A percentile compares a stretch with the other conserved stretches of the same genome.
Conservation (phyloP, 2,329 filamentous ascomycete genomes). For the Parastagonospora avenae region DNA sequence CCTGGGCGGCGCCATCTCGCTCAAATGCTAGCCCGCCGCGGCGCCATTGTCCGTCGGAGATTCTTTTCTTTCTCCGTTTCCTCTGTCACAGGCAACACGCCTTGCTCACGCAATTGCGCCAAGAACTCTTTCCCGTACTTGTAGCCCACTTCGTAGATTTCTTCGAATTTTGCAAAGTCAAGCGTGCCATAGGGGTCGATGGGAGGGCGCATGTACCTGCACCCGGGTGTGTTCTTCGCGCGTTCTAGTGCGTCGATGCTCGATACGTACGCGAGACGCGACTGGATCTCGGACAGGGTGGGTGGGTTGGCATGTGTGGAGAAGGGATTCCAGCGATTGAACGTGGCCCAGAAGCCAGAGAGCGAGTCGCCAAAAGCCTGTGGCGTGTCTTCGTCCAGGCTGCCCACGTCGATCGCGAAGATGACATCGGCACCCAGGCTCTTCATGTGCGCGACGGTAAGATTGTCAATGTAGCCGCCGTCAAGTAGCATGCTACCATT, state of each 20-base stretch:
- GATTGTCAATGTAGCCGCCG: conserved; percentile 94
- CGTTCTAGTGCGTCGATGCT: conserved; percentile 93
- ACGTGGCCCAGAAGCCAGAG: conserved; percentile 90
- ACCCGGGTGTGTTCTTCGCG: conserved; percentile 88
- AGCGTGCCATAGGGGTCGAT: conserved; percentile 92
- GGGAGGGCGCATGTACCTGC: conserved; percentile 94
- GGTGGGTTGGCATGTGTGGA: conserved; percentile 88
- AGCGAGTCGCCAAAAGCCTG: conserved; percentile 93
- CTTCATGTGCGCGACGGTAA: conserved; percentile 98
- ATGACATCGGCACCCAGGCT: conserved; percentile 89
- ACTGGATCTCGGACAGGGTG: conserved; percentile 94
- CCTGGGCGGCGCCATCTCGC: conserved; percentile 1
- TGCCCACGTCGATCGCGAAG: conserved; percentile 93
- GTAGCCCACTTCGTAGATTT: conserved; percentile 91
- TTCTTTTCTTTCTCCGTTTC: conserved; percentile 59
- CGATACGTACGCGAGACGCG: conserved; percentile 89
- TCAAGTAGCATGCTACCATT: conserved; percentile 97
- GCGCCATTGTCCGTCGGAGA: conserved; percentile 58
- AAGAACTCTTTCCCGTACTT: conserved; percentile 82
- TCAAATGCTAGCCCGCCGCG: conserved; percentile 53
- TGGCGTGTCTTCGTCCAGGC: conserved; percentile 87
- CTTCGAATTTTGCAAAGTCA: conserved; percentile 97
- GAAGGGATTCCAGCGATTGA: conserved; percentile 98
- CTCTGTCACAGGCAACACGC: conserved; percentile 66
- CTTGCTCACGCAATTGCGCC: conserved; percentile 75